phyloP scores from a whole-genome alignment of 2,329 filamentous ascomycete genomes.

The Oidium heveae region DNA sequence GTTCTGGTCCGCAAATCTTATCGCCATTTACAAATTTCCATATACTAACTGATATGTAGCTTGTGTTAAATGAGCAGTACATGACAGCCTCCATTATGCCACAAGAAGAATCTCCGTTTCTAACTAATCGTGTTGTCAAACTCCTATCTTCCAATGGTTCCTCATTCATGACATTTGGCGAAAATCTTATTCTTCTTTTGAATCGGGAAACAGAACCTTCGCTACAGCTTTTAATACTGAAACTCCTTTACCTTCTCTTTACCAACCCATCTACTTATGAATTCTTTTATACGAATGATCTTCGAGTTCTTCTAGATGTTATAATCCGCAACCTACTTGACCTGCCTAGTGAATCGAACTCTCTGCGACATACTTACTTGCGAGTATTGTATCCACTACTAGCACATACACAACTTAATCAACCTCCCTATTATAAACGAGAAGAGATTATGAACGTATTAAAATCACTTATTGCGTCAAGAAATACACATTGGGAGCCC shows the following conservation, averaged over 20 bases:
- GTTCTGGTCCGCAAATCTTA: conserved; percentile 42
- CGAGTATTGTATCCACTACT: conserved; percentile 77
- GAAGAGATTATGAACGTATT: conserved; percentile 61
- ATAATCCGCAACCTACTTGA: conserved; percentile 94
- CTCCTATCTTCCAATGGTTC: conserved; percentile 59
- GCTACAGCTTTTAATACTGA: conserved; percentile 84
- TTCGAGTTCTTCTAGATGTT: conserved; percentile 82
- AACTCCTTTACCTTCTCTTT: conserved; percentile 84
- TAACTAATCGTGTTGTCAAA: conserved; percentile 90
- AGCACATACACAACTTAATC: conserved; percentile 69
- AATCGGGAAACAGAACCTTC: conserved; percentile 91
- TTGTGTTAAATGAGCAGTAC: conserved; percentile 95
- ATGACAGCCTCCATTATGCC: conserved; percentile 46
- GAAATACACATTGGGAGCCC: conserved; percentile 51
- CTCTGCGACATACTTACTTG: conserved; percentile 77
- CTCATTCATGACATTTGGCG: conserved; percentile 78
- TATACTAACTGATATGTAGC: conserved; percentile 22
- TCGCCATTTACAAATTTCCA: not conserved
- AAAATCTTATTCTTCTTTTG: conserved; percentile 84
- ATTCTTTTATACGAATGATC: conserved; percentile 96
- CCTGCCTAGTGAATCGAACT: conserved; percentile 55
- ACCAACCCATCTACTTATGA: conserved; percentile 79
- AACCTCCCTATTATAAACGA: conserved; percentile 75
- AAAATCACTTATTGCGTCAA: conserved; percentile 39
- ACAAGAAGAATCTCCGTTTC: conserved; percentile 18